Percentiles rank a stretch among this genome's conserved stretches.
Evolutionary conservation across 2,329 filamentous ascomycete genomes (phyloP).

Genomic region (Blumeria hordei): DNA sequence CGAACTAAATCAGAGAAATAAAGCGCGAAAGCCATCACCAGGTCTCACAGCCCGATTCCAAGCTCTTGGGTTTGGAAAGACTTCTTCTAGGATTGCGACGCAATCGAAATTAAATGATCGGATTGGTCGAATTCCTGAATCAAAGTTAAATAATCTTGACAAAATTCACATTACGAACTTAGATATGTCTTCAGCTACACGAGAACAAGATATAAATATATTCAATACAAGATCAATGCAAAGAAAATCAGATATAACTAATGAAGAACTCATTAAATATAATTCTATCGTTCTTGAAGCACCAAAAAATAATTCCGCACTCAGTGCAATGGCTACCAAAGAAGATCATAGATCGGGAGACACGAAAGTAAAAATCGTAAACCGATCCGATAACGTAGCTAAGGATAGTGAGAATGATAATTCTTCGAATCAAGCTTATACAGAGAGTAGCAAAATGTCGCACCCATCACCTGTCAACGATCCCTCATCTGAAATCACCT

Average conservation of each 20-base stretch:
- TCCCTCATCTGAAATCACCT: conserved; percentile 18
- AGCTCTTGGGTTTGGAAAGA: conserved; percentile 32
- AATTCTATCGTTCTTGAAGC: not conserved
- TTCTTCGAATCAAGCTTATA: conserved; percentile 16
- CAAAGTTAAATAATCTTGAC: conserved; percentile 46
- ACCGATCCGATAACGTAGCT: conserved; percentile 26
- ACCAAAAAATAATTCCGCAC: not conserved
- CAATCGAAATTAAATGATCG: conserved; percentile 17
- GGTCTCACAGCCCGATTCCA: conserved; percentile 40
- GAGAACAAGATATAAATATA: not conserved
- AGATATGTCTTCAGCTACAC: not conserved
- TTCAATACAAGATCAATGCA: not conserved
- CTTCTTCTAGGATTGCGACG: conserved; percentile 6
- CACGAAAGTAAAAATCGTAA: not conserved
- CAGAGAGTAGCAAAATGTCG: too few species aligned
- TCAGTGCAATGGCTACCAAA: not conserved
- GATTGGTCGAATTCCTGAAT: conserved; percentile 46
- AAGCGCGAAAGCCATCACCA: conserved; percentile 33
- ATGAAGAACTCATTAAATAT: not conserved
- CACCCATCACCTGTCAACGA: conserved; percentile 26
- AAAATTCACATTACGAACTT: conserved; percentile 34
- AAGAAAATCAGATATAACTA: not conserved
- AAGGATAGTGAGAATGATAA: conserved; percentile 17
- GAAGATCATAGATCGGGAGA: not conserved
- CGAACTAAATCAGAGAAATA: conserved; percentile 5